A percentile compares a stretch with the other conserved stretches of the same genome.
Evolutionary conservation across 2,329 filamentous ascomycete species (phyloP).

Genomic region (Claviceps cyperi): DNA sequence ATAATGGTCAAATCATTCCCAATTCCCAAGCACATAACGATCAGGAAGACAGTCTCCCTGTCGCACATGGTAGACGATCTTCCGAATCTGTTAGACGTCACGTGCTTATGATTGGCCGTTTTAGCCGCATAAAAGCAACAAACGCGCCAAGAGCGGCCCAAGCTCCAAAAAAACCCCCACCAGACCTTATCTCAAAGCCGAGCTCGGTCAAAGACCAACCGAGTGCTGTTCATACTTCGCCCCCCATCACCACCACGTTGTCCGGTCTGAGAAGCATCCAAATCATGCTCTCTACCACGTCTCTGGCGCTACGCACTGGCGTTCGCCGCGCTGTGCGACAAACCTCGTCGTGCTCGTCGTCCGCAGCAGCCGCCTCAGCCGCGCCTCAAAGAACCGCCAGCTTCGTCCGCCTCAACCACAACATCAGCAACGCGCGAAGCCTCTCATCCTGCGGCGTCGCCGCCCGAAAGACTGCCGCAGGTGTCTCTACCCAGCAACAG

Average conservation of each 20-base stretch:
- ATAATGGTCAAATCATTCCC: neutral
- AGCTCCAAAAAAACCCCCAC: neutral
- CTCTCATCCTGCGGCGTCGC: neutral
- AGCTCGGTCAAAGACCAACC: neutral
- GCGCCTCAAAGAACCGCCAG: neutral
- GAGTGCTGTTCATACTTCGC: neutral
- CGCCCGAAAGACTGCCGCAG: neutral
- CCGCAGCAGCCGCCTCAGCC: neutral
- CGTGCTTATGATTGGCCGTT: neutral
- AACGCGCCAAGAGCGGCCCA: neutral
- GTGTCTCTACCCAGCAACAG: neutral
- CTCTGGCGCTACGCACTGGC: neutral
- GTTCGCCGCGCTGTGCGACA: neutral
- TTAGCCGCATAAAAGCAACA: neutral
- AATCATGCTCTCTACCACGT: conserved; percentile 3
- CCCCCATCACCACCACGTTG: neutral
- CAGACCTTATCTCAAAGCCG: neutral
- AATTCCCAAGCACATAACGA: no score
- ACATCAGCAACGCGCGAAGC: neutral
- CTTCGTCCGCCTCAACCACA: neutral
- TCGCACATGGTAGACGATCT: no score
- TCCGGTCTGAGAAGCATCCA: conserved; percentile 3
- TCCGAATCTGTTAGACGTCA: neutral
- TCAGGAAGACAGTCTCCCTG: no score
- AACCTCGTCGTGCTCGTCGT: neutral